Evolutionary conservation across 257 asterid genomes (phyloP), one percentile per base, ranked within the genome.

Genomic region (Nicotiana attenuata): DNA sequence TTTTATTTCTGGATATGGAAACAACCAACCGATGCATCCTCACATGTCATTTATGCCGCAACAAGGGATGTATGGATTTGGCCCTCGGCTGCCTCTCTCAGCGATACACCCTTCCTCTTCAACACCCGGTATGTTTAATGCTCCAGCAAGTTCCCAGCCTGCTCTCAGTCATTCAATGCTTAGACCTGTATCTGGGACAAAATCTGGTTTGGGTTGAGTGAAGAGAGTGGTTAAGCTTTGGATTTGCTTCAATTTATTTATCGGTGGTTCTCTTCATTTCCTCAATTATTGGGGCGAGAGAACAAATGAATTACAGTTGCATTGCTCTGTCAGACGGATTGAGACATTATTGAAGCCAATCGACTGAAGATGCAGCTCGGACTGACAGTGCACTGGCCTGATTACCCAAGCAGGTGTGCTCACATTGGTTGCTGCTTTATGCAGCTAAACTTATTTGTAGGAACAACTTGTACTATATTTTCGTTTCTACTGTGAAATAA

Each of bases 1-100:
- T n/a, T 91, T 90, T 71, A 35, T 85, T 81, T 75, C 96, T 28
- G 97, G 97, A 22, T 93, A 86, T 71, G 94, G 93, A 65, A 88
- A 83, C 80, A 92, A 86, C 86, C 99, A 93, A 82, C 88, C 86
- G 10, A 76, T 91, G 41, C 97, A 92, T 88, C 94, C 98, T 65
- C 94, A 91, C 84, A 89, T 92, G 92, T 87, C 97, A 20, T 85
- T 88, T 81, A 89, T 90, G 91, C 92, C 88, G 45, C 98, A 93
- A 57, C 99, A 88, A 76, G 90, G 89, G 4, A 87, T 92, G 91
- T 94, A 94, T 56, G 96, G 98, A 76, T 91, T 88, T 19, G 94
- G 97, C 41, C 97, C 95, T 7, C 91, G 98, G 85, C 82, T 90
- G 53, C 98, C 98, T 56, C 94, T 93, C 19, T 92, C 98, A 31